Base-by-base conservation (phyloP, 208 protist species). In the Trichomonas vaginalis region DNA sequence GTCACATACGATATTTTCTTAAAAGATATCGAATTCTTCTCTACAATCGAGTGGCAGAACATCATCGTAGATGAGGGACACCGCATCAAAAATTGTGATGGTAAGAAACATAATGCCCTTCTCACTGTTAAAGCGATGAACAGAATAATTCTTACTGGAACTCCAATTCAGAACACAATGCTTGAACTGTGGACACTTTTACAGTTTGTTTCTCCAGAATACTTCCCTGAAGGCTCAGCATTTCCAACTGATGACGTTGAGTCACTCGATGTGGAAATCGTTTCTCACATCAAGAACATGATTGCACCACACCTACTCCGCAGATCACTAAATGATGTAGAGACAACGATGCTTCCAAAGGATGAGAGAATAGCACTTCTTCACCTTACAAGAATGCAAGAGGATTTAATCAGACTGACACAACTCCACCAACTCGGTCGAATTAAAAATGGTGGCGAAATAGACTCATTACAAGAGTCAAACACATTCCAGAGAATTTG, bases 111-210 rank as follows among this genome's bases (percentile, higher is more conserved):
- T 42, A 95, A 95, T 35, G 92, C 92, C 0, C 23, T 95, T 21
- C 37, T 35, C 9, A 95, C 17, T 15, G 37, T 95, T 37, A 32
- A 32, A 45, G 12, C 46, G 47, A 70, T 51, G 42, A 32, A 79
- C 35, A 49, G 92, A 48, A 47, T 95, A 21, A 95, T 97, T 15
- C 82, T 97, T 40, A 96, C 96, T 14, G 98, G 98, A 56, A 98
- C 97, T 6, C 97, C 97, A 39, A 97, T 98, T 86, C 97, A 98
- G 86, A 97, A 97, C 46, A 96, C 61, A 39, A 46, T 96, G 14
- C n/a, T 96, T 35, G 98, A 98, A 79, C 95, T 98, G 21, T 98
- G 98, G 97, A 96, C 96, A 70, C 61, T 98, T 14, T 95, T 98
- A 21, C 96, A 98, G 56, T 98, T 98, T 95, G 95, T 98, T 27